Conservation (phyloP, 352 stramenopile species). For the Phytophthora europaea region DNA sequence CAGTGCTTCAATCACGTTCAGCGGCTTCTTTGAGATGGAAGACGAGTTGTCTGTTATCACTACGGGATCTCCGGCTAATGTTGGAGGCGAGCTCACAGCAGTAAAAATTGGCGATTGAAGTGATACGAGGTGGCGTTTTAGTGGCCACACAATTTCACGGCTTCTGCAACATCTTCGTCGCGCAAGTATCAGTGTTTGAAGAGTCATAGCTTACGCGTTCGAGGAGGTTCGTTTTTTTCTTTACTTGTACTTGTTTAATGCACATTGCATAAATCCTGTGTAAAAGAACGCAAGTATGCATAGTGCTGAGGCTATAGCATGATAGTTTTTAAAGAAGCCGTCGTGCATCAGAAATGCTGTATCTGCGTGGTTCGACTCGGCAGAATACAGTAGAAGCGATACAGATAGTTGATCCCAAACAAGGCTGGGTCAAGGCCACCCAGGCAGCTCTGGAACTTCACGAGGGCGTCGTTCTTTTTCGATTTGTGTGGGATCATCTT, state of each 20-base stretch:
- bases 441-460: conserved; percentile 50
- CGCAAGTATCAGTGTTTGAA: background rate
- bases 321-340: conserved; percentile 27
- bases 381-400: conserved; percentile 40
- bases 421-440: conserved; percentile 24
- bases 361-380: conserved; percentile 48
- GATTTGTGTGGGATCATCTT: conserved; percentile 41
- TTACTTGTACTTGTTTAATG: no score
- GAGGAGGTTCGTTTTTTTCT: no score
- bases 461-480: conserved; percentile 31
- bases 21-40: background rate
- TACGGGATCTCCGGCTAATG: background rate
- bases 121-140: background rate
- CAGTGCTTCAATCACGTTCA: background rate
- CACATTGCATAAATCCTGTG: no score
- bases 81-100: background rate
- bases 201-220: no score
- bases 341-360: conserved; percentile 48
- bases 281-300: no score
- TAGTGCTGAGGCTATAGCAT: conserved; percentile 17
- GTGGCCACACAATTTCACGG: background rate
- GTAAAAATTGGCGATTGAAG: background rate
- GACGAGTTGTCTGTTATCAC: background rate
- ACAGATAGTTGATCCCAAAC: conserved; percentile 36
- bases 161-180: background rate